phyloP scores from a whole-genome alignment of 2,329 filamentous ascomycete genomes.

The Xylariaceae sp. region DNA sequence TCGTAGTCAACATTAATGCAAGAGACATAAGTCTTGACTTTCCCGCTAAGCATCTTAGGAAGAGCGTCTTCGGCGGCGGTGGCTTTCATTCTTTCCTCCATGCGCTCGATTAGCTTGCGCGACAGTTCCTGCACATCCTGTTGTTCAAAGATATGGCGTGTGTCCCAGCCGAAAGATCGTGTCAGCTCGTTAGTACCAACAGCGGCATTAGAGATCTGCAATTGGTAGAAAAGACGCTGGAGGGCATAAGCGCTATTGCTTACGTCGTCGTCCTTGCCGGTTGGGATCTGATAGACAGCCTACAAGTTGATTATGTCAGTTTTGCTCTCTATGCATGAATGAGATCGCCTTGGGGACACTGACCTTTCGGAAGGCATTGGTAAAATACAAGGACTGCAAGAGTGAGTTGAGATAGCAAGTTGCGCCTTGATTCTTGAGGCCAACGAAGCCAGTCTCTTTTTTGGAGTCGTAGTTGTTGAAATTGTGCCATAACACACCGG shows the following conservation, averaged over 20 bases:
- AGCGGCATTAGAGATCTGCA: constrained; percentile 80
- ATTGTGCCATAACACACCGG: constrained; percentile 85
- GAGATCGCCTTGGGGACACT: constrained; percentile 8
- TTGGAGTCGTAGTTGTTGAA: constrained; percentile 98
- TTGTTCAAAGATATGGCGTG: constrained; percentile 95
- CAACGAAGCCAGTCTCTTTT: constrained; percentile 95
- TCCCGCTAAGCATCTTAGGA: constrained; percentile 88
- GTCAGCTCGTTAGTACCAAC: constrained; percentile 92
- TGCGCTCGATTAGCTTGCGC: constrained; percentile 91
- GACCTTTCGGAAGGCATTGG: constrained; percentile 90
- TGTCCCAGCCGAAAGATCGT: constrained; percentile 97
- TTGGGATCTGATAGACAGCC: constrained; percentile 97
- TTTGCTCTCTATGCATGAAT: neutral
- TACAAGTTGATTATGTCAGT: constrained; percentile 34
- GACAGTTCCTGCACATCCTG: constrained; percentile 98
- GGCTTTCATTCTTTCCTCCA: constrained; percentile 98
- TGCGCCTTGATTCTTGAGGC: constrained; percentile 92
- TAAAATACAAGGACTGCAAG: constrained; percentile 80
- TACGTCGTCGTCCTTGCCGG: constrained; percentile 74
- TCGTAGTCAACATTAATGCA: constrained; percentile 99
- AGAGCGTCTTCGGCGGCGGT: constrained; percentile 87
- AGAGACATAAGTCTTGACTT: constrained; percentile 97
- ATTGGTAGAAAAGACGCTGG: constrained; percentile 88
- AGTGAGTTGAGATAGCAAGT: constrained; percentile 86
- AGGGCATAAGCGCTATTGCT: constrained; percentile 90